These are phyloP conservation scores for Viola odorata DNA, from an alignment of 345 rosid species.

Conservation along the genomic window DNA sequence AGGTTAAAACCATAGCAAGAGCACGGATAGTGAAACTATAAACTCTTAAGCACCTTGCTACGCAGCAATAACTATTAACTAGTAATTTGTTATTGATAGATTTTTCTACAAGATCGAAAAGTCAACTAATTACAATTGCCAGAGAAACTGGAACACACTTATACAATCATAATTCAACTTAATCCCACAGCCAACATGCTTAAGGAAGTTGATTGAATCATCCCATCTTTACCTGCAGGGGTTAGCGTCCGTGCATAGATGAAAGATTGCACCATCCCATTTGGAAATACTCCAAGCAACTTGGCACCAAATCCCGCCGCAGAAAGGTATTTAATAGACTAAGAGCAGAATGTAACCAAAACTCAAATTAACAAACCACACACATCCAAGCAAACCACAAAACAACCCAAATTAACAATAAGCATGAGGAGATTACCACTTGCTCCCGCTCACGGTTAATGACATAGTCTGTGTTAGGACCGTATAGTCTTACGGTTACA, in stretches of 20 bases:
- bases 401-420: not conserved
- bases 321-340: constrained; percentile 93
- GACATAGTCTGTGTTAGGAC: constrained; percentile 92
- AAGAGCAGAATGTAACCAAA: constrained; percentile 21
- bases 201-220: not conserved
- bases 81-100: too few species aligned
- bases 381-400: not conserved
- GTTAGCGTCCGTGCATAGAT: constrained; percentile 75
- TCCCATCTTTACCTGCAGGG: constrained; percentile 46
- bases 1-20: too few species aligned
- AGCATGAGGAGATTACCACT: constrained; percentile 34
- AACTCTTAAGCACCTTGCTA: too few species aligned
- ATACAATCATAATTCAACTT: not conserved
- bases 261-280: constrained; percentile 97
- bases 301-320: constrained; percentile 98
- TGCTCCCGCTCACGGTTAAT: constrained; percentile 74
- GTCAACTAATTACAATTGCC: too few species aligned
- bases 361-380: not conserved
- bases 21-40: too few species aligned
- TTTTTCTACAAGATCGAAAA: too few species aligned
- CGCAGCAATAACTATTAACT: too few species aligned
- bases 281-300: constrained; percentile 81
- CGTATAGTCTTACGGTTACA: constrained; percentile 75
- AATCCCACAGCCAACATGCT: not conserved
- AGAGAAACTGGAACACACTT: too few species aligned